Base-by-base conservation (phyloP, 2,329 filamentous ascomycete genomes). In the Ambrosiella beaveri region DNA sequence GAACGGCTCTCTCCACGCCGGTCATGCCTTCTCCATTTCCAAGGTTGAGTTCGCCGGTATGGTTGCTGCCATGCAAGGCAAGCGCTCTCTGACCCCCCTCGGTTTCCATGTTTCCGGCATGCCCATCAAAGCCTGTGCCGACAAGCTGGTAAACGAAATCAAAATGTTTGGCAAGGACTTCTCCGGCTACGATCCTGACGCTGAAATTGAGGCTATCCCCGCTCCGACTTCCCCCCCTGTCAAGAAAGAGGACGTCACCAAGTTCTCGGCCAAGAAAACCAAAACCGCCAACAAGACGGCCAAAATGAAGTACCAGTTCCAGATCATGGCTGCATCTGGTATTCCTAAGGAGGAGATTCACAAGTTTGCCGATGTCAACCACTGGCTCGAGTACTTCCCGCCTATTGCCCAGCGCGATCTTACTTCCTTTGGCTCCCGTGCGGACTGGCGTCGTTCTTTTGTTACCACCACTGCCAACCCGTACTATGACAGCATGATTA, bases 381-480 rank as follows among this genome's bases (percentile, higher is more conserved):
- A 96, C 73, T 97, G 91, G 93, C 81, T 98, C 57, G 75, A 91
- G 62, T 87, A 85, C 73, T 98, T 97, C 73, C 93, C 71, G 36
- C 70, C 71, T 7, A 65, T 74, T 62, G 69, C 70, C 7, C 54
- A 54, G 41, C 61, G 61, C 35, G 88, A 98, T 68, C 75, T 96
- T 64, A 86, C 82, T 64, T 85, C 84, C 68, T 81, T 97, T 62
- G 91, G 91, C 61, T 84, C 85, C 55, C 78, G 90, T 64, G 86
- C 97, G 65, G 93, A 97, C 69, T 98, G 91, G 91, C 80, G 91
- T 66, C 78, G 93, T 68, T 85, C 86, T 41, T 88, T 98, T 63
- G 85, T 97, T 63, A 98, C 93, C 6, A 98, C 93, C 1, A 89
- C 96, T 65, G 89, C 88, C 40, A 98, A 98, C 71, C 89, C 88